Base-by-base conservation (phyloP, 805 yeast species). In the Myxozyma monticola region DNA sequence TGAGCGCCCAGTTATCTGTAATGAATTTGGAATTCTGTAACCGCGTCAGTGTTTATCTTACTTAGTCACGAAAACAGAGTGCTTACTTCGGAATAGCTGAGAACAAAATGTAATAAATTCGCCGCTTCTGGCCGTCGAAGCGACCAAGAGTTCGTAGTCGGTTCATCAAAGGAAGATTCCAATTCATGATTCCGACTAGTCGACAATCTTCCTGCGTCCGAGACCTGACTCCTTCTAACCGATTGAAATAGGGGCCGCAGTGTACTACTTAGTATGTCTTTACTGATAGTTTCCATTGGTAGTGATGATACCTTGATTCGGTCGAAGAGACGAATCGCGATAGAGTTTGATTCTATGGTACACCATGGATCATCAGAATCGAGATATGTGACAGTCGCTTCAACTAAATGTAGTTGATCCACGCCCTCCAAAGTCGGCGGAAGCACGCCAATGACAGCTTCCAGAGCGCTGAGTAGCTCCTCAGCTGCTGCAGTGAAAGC, bases 111-210 rank as follows among this genome's bases (percentile, higher is more conserved):
- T 6, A 52, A 36, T 3, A 52, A 15, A 18, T 50, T 41, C 8
- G 54, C 57, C 6, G 57, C 54, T n/a, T 52, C 57, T 3, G 57
- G 57, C 7, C 54, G 36, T 4, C 26, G 41, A 14, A 14, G 28
- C 2, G 50, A 14, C 57, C 57, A 52, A 8, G 34, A 12, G 18
- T 26, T 17, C 7, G 37, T 30, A 14, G 48, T 50, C 18, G 44
- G 43, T 8, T 33, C 15, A 9, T 45, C 36, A 20, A 45, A 47
- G 6, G 38, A 15, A 9, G 33, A 34, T n/a, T 33, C 45, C 18
- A 52, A 31, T 20, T 52, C 54, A 17, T 41, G 48, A 10, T 45
- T 47, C 6, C 48, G 31, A 4, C 39, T 12, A 10, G 21, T n/a
- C 17, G 54, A 38, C 8, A 38, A 14, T 9, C 53, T 33, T 20